phyloP scores from a whole-genome alignment of 768 basidiomycete species.

The Calocera viscosa region DNA sequence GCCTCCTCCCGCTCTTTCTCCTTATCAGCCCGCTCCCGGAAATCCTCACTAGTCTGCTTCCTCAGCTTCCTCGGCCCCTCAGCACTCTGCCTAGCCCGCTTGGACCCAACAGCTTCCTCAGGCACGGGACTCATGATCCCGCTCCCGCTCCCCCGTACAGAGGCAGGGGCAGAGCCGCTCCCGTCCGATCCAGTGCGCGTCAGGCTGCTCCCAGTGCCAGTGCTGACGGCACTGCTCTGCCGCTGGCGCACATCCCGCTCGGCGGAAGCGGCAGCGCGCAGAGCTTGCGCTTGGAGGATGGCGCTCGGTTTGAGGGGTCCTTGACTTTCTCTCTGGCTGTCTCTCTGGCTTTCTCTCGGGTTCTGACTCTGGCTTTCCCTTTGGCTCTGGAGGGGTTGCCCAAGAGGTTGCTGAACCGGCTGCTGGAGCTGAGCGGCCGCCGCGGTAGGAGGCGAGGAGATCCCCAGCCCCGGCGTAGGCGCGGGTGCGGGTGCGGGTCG shows the following conservation, averaged over 20 bases:
- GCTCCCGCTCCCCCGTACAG: neutral
- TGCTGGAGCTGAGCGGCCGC: neutral
- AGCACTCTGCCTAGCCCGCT: constrained; percentile 39
- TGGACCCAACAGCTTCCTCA: constrained; percentile 32
- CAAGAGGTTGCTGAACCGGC: neutral
- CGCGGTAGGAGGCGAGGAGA: neutral
- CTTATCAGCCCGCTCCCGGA: constrained; percentile 24
- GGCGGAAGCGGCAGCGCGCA: neutral
- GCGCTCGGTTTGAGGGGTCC: neutral
- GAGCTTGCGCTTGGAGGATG: neutral
- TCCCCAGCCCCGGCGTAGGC: neutral
- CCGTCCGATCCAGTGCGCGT: neutral
- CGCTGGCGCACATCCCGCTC: neutral
- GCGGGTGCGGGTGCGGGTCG: neutral
- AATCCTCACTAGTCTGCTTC: constrained; percentile 14
- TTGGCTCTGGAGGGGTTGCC: too few species aligned
- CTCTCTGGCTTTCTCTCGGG: too few species aligned
- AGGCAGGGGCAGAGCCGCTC: neutral
- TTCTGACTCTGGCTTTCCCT: too few species aligned
- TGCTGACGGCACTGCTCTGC: neutral
- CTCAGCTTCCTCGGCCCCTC: constrained; percentile 29
- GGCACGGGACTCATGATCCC: constrained; percentile 24
- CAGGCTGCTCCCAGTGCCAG: neutral
- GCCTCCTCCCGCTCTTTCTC: constrained; percentile 18
- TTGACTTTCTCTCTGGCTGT: too few species aligned